Conservation (phyloP, 202 grass and related monocot genomes). For the Musa balbisiana region DNA sequence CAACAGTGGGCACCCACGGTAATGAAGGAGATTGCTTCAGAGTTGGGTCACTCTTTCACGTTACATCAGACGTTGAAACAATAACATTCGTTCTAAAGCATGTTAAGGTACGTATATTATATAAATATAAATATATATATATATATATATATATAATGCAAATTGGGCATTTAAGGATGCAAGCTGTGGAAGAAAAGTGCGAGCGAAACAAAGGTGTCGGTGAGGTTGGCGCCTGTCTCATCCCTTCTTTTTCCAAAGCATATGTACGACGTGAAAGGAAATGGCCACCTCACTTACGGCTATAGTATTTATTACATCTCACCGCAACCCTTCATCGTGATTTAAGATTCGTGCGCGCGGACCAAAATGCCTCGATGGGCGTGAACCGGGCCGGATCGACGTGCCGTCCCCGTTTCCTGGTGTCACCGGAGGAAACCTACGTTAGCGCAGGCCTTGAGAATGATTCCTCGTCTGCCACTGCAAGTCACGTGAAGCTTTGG, state of each 20-base stretch:
- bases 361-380: too few species aligned
- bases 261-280: too few species aligned
- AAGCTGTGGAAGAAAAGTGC: neutral
- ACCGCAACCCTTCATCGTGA: too few species aligned
- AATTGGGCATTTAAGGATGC: neutral
- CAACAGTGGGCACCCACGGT: neutral
- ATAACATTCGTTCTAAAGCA: neutral
- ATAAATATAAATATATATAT: neutral
- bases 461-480: too few species aligned
- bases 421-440: too few species aligned
- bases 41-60: neutral
- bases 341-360: too few species aligned
- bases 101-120: neutral
- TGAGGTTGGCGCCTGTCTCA: neutral
- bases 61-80: neutral
- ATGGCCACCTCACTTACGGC: too few species aligned
- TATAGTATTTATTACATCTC: too few species aligned
- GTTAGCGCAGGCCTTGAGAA: too few species aligned
- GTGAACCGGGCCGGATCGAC: too few species aligned
- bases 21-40: neutral
- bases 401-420: too few species aligned
- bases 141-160: neutral
- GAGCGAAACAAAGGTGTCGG: neutral
- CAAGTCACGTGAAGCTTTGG: too few species aligned
- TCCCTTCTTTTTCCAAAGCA: neutral